Evolutionary conservation across 495 filamentous ascomycete genomes (phyloP), one percentile per base, ranked within the genome.

Genomic region (Penicillium steckii): DNA sequence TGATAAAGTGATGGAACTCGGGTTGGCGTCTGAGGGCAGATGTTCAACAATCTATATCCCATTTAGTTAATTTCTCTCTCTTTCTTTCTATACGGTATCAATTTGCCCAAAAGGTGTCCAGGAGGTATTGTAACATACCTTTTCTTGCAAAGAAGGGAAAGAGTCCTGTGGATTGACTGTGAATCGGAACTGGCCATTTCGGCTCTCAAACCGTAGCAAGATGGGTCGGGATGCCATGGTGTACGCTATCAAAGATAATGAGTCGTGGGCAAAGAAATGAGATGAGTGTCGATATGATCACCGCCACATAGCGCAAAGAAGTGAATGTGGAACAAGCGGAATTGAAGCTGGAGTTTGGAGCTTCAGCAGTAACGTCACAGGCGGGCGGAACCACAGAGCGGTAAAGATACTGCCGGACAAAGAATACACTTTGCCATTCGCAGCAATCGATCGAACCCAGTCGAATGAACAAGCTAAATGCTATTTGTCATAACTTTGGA

Each of bases 1-100:
- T 15, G 91, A 94, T 56, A 97, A 78, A 52, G 78, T 78, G 46
- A 97, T 84, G 41, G 85, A 88, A 42, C 80, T 78, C 7, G 89
- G 80, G 56, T 95, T 85, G 57, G 88, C 79, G 46, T 86, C 85
- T 60, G 78, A 72, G 17, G 86, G 86, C 3, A 89, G 75, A 48
- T 84, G 76, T 54, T 86, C 83, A 4, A 80, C 59, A 35, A 90
- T 78, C 82, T 85, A 52, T 27, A 6, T 29, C 12, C 6, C 27
- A 29, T 29, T 6, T 29, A 29, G 5, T 29, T 5, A 29, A 29
- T 29, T 12, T 6, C 6, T 12, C 12, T 29, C 27, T n/a, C n/a
- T n/a, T n/a, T n/a, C n/a, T n/a, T n/a, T n/a, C n/a, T n/a, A n/a
- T n/a, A n/a, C n/a, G n/a, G n/a, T n/a, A n/a, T n/a, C n/a, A n/a